A percentile compares a stretch with the other conserved stretches of the same genome.
phyloP scores from a whole-genome alignment of 2,329 filamentous ascomycete species.

The Ophiocordyceps sinensis region DNA sequence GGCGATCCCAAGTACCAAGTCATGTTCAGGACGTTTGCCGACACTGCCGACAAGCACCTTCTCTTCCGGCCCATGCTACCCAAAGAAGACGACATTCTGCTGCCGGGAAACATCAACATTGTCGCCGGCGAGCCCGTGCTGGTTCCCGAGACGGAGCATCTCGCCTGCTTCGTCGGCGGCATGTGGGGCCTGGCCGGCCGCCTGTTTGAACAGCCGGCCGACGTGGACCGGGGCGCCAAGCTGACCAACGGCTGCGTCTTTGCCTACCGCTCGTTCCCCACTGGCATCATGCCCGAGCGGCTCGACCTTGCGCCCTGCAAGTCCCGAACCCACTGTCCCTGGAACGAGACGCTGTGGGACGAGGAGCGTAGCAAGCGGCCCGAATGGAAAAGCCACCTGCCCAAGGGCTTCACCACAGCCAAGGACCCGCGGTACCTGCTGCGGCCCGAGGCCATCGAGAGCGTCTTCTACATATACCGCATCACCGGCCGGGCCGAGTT shows the following conservation, averaged over 20 bases:
- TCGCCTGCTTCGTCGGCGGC: slow-evolving; percentile 37
- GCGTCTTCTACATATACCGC: slow-evolving; percentile 63
- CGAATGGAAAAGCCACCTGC: slow-evolving; percentile 18
- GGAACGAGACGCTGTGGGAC: slow-evolving; percentile 32
- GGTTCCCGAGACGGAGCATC: slow-evolving; percentile 25
- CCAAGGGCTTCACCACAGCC: slow-evolving; percentile 39
- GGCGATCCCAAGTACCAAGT: slow-evolving; percentile 35
- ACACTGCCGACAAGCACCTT: slow-evolving; percentile 39
- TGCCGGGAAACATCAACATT: slow-evolving; percentile 27
- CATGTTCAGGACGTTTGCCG: slow-evolving; percentile 41
- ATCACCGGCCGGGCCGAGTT: slow-evolving; percentile 51
- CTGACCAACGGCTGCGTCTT: slow-evolving; percentile 38
- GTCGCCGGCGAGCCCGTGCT: slow-evolving; percentile 6
- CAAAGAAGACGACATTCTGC: slow-evolving; percentile 35
- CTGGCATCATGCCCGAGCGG: slow-evolving; percentile 38
- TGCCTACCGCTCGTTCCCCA: slow-evolving; percentile 30
- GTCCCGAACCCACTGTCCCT: slow-evolving; percentile 16
- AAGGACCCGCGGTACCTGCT: slow-evolving; percentile 46
- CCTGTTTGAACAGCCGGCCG: slow-evolving; percentile 23
- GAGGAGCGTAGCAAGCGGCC: slow-evolving; percentile 23
- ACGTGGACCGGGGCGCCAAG: slow-evolving; percentile 28
- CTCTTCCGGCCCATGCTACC: slow-evolving; percentile 49
- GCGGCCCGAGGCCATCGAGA: slow-evolving; percentile 66
- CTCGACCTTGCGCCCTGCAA: slow-evolving; percentile 27
- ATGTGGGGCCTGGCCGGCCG: slow-evolving; percentile 33